Evolutionary conservation across 2,329 filamentous ascomycete species (phyloP), one percentile per base, ranked within the genome.

Genomic region (Rhexocercosporidium sp.): DNA sequence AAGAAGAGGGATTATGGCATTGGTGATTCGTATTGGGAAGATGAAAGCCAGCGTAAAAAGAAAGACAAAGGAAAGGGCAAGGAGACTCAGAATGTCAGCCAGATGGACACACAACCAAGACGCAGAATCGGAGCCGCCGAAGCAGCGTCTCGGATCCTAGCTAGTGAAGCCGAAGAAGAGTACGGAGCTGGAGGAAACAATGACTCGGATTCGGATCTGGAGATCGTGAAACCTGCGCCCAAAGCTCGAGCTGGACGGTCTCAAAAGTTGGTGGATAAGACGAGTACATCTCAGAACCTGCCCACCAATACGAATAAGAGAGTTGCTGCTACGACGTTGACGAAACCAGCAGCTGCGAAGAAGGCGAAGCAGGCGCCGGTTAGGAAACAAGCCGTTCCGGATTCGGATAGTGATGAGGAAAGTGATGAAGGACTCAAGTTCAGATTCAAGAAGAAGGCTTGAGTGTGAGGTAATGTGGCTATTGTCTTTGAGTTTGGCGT

Each of bases 1-100:
- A 83, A 83, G 64, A 83, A 82, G 66, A 86, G 85, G 68, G 83
- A 84, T 22, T 86, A 85, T 72, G 87, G 87, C 2, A 82, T 88
- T 49, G 86, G 86, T 1, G 86, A 89, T 54, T 81, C 86, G 18
- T 87, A 88, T 74, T 90, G 87, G 84, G 69, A 71, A 75, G 67
- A 81, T 12, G 77, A 81, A 20, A 65, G 81, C 59, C 71, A 72
- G 65, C 68, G 74, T 62, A 73, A 75, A 72, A 74, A 76, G 64
- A 78, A 75, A 65, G 79, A 56, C 16, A 78, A 75, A 65, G 79
- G 66, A 1, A 75, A 71, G 44, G 65, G 54, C 6, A 69, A 46
- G 62, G 68, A 67, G 0, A 66, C 66, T 3, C 70, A 70, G 22
- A 66, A 69, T 16, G 31, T 51, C 25, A 65, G 59, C 27, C 67